Conservation (phyloP, 345 rosid species). For the Sisymbrium irio region DNA sequence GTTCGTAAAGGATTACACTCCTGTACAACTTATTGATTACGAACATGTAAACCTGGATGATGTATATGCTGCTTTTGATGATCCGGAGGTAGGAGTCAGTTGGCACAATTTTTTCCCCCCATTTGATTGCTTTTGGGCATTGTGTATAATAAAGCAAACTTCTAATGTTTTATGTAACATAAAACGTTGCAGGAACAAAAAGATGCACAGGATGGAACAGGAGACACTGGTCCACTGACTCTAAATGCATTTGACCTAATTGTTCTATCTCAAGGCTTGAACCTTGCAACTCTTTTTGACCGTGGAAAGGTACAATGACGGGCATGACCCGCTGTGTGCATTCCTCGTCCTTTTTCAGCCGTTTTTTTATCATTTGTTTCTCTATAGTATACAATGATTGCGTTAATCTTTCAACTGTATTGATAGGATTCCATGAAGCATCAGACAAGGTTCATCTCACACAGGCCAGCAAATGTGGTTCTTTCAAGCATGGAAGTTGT, state of each 20-base stretch:
- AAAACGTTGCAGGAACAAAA: conserved; percentile 49
- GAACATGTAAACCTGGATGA: conserved; percentile 96
- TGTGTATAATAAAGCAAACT: neutral
- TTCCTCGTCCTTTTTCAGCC: neutral
- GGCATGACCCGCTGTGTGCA: neutral
- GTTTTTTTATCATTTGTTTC: conserved; percentile 6
- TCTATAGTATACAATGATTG: neutral
- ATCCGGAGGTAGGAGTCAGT: conserved; percentile 61
- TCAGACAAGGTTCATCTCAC: conserved; percentile 84
- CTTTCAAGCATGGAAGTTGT: conserved; percentile 98
- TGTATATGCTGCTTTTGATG: conserved; percentile 85
- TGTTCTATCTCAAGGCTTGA: conserved; percentile 89
- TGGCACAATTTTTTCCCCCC: neutral
- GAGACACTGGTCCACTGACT: conserved; percentile 72
- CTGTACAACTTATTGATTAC: conserved; percentile 67
- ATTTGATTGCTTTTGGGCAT: neutral
- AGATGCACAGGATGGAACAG: conserved; percentile 48
- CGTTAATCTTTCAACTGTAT: conserved; percentile 8
- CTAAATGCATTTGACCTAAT: conserved; percentile 95
- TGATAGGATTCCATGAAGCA: conserved; percentile 73
- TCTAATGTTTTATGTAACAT: conserved; percentile 8
- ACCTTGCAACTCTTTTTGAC: conserved; percentile 87
- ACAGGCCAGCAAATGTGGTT: conserved; percentile 80
- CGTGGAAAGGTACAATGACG: conserved; percentile 65
- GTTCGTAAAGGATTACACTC: conserved; percentile 66